Percentiles rank a stretch among this genome's conserved stretches.
phyloP scores from a whole-genome alignment of 768 basidiomycete genomes.

The Pleurotus giganteus region DNA sequence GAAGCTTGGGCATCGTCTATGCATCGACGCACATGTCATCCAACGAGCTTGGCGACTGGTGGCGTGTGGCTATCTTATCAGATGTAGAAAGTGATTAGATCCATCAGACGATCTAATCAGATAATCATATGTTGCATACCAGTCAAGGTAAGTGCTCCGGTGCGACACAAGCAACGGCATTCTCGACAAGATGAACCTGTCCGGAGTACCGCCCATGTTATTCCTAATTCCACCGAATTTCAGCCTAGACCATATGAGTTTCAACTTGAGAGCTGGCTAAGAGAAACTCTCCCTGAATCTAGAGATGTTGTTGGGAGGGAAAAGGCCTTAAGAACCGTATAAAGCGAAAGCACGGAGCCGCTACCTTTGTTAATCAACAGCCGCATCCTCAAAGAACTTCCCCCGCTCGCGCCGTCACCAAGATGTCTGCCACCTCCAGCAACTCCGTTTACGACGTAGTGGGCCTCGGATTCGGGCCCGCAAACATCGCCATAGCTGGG shows the following conservation, averaged over 20 bases:
- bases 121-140: constrained; percentile 2
- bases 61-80: constrained; percentile 10
- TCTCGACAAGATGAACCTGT: neutral
- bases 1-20: neutral
- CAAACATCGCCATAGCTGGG: constrained; percentile 49
- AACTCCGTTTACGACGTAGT: constrained; percentile 40
- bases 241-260: neutral
- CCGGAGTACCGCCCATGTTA: constrained; percentile 7
- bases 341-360: neutral
- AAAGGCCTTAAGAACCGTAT: neutral
- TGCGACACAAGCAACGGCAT: neutral
- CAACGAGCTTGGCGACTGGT: neutral
- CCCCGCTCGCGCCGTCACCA: constrained; percentile 1
- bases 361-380: neutral
- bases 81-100: neutral
- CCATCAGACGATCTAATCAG: constrained; percentile 4
- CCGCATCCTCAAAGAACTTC: neutral
- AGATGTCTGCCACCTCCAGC: constrained; percentile 16
- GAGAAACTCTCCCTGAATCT: neutral
- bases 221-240: neutral
- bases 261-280: neutral
- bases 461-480: constrained; percentile 52
- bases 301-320: neutral
- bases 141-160: neutral
- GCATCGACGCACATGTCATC: neutral